These are phyloP conservation scores for Fusarium sp. DNA, from an alignment of 2,329 filamentous ascomycete species.

Conservation along the genomic window DNA sequence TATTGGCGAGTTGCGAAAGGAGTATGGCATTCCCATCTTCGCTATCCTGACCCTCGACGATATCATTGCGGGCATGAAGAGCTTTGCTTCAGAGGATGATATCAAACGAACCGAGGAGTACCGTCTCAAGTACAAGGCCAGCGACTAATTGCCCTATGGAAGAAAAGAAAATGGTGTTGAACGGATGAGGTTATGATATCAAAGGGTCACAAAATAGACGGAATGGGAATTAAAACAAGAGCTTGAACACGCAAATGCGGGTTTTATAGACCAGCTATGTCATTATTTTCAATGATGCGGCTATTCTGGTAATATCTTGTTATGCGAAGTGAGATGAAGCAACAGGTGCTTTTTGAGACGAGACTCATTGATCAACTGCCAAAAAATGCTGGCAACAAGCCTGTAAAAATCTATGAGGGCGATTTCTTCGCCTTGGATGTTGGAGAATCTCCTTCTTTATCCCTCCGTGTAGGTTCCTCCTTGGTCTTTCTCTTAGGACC, in stretches of 20 bases:
- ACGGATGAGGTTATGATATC: constrained; percentile 14
- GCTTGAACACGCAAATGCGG: constrained; percentile 7
- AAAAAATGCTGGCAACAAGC: neutral
- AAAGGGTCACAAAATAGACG: constrained; percentile 18
- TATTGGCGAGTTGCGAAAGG: constrained; percentile 84
- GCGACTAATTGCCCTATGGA: constrained; percentile 52
- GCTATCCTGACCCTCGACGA: constrained; percentile 87
- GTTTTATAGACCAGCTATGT: constrained; percentile 36
- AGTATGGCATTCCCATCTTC: constrained; percentile 84
- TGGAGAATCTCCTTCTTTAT: constrained; percentile 25
- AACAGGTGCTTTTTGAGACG: constrained; percentile 6
- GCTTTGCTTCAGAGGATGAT: constrained; percentile 68
- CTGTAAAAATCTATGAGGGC: neutral
- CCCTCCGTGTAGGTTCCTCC: constrained; percentile 34
- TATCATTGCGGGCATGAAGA: constrained; percentile 75
- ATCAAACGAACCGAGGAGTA: constrained; percentile 78
- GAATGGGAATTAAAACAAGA: neutral
- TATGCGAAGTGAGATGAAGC: constrained; percentile 8
- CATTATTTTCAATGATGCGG: constrained; percentile 25
- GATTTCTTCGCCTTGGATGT: constrained; percentile 11
- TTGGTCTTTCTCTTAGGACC: constrained; percentile 40
- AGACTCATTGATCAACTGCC: neutral
- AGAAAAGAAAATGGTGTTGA: neutral
- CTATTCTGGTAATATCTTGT: constrained; percentile 17
- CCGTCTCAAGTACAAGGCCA: constrained; percentile 70